Evolutionary conservation across 2,329 filamentous ascomycete genomes (phyloP).

Genomic region (Canariomyces notabilis): DNA sequence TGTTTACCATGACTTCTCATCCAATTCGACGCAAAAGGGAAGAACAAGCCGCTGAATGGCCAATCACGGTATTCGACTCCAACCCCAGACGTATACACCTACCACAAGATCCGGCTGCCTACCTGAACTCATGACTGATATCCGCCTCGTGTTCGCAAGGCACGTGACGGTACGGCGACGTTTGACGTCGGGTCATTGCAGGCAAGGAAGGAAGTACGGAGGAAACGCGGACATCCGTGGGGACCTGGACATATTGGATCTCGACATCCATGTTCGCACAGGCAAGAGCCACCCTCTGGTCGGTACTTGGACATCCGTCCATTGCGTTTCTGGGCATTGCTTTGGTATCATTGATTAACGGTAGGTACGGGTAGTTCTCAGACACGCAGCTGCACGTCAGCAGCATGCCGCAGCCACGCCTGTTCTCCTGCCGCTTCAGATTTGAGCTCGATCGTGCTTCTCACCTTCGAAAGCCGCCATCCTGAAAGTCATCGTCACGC

Average conservation of each 20-base stretch:
- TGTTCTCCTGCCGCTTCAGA: neutral
- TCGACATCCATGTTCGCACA: neutral
- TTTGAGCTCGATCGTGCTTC: no score
- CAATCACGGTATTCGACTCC: neutral
- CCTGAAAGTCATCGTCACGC: no score
- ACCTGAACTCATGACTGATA: neutral
- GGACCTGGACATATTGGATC: conserved; percentile 7
- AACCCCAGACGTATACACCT: neutral
- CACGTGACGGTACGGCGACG: neutral
- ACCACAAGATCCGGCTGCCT: neutral
- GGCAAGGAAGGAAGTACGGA: neutral
- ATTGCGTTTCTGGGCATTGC: no score
- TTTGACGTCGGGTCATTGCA: neutral
- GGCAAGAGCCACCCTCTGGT: neutral
- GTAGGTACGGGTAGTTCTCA: neutral
- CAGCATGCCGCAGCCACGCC: neutral
- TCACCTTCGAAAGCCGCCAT: no score
- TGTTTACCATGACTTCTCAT: no score
- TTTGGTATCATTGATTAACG: no score
- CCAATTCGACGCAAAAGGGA: no score
- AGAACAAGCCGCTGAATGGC: no score
- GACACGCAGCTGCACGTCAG: conserved; percentile 3
- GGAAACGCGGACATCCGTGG: conserved; percentile 17
- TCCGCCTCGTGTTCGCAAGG: neutral
- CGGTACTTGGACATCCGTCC: conserved; percentile 3